These are phyloP conservation scores for Neurospora sp. DNA, from an alignment of 495 filamentous ascomycete species.

Conservation along the genomic window DNA sequence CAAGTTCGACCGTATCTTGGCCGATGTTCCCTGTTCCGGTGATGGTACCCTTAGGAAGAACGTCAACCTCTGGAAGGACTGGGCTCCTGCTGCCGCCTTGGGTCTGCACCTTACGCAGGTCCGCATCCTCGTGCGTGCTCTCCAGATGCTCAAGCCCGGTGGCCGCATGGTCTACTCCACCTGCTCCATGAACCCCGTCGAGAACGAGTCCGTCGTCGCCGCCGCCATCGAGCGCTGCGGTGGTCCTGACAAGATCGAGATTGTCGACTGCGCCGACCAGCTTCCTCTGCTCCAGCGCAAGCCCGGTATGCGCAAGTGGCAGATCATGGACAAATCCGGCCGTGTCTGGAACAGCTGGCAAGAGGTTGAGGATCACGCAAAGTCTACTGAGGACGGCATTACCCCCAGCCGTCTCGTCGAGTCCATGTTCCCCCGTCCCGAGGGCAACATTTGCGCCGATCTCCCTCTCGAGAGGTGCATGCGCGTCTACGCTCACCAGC, in stretches of 20 bases:
- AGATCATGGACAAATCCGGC: slow-evolving; percentile 75
- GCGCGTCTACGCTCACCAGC: slow-evolving; percentile 85
- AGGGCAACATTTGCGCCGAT: slow-evolving; percentile 39
- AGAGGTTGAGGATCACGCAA: slow-evolving; percentile 57
- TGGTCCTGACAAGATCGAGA: slow-evolving; percentile 65
- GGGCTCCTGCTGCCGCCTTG: slow-evolving; percentile 72
- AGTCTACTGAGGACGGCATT: slow-evolving; percentile 45
- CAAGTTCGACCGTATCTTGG: slow-evolving; percentile 92
- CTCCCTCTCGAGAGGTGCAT: slow-evolving; percentile 85
- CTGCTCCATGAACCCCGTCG: slow-evolving; percentile 94
- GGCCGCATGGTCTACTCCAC: slow-evolving; percentile 94
- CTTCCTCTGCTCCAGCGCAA: slow-evolving; percentile 66
- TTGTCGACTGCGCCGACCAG: slow-evolving; percentile 70
- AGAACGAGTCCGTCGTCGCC: slow-evolving; percentile 87
- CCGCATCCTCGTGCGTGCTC: slow-evolving; percentile 79
- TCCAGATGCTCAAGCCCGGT: slow-evolving; percentile 94
- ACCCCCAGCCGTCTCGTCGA: slow-evolving; percentile 50
- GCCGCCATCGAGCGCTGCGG: slow-evolving; percentile 84
- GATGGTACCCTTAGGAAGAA: slow-evolving; percentile 94
- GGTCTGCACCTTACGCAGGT: slow-evolving; percentile 78
- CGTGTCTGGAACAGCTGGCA: slow-evolving; percentile 66
- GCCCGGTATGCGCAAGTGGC: slow-evolving; percentile 67
- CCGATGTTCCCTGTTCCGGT: slow-evolving; percentile 93
- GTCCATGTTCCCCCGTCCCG: slow-evolving; percentile 68
- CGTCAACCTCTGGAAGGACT: slow-evolving; percentile 84